These are phyloP conservation scores for Epicoccum nigrum DNA, from an alignment of 2,329 filamentous ascomycete species.

Conservation along the genomic window DNA sequence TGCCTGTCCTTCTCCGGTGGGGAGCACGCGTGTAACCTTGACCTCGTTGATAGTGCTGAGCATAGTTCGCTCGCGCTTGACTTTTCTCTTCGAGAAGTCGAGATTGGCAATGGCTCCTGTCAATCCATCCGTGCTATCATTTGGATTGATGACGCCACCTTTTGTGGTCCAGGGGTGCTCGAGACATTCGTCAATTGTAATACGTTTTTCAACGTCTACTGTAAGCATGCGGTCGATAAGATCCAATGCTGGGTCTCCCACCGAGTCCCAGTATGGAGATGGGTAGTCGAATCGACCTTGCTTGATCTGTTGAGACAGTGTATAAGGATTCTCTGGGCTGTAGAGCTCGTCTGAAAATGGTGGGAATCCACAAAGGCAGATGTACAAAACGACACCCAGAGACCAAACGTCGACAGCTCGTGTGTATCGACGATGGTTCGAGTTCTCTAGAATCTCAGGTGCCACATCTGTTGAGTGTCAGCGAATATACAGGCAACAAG, in stretches of 20 bases:
- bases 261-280: slow-evolving; percentile 91
- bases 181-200: slow-evolving; percentile 88
- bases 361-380: slow-evolving; percentile 94
- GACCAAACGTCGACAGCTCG: slow-evolving; percentile 97
- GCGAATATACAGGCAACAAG: background rate
- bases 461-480: slow-evolving; percentile 70
- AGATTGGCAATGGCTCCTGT: slow-evolving; percentile 83
- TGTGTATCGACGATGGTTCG: slow-evolving; percentile 84
- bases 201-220: slow-evolving; percentile 81
- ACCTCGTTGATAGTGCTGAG: slow-evolving; percentile 82
- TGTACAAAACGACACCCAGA: slow-evolving; percentile 95
- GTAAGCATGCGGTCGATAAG: slow-evolving; percentile 95
- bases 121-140: slow-evolving; percentile 90
- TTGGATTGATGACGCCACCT: slow-evolving; percentile 56
- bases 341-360: slow-evolving; percentile 96
- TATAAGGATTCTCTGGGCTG: slow-evolving; percentile 80
- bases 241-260: slow-evolving; percentile 86
- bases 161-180: slow-evolving; percentile 87
- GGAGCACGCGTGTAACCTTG: slow-evolving; percentile 64
- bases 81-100: slow-evolving; percentile 82
- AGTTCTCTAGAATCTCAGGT: slow-evolving; percentile 88
- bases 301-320: slow-evolving; percentile 86
- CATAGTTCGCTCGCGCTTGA: slow-evolving; percentile 82
- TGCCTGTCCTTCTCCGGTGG: slow-evolving; percentile 59
- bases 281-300: slow-evolving; percentile 90